Evolutionary conservation across 164 flowering plant genomes (phyloP).

Genomic region (Dillenia turbinata): DNA sequence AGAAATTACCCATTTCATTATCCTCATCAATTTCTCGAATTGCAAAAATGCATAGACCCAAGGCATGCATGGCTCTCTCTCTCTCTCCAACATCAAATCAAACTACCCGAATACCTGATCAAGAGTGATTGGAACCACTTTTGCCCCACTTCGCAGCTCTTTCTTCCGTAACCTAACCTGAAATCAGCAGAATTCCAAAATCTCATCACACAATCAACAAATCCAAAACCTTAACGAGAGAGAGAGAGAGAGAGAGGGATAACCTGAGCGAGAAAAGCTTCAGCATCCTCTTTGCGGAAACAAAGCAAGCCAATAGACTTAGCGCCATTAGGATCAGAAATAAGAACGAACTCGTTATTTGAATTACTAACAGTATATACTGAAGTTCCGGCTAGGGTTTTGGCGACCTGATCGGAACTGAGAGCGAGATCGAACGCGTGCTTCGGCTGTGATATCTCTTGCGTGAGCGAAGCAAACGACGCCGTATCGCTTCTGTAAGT

Average conservation of each 20-base stretch:
- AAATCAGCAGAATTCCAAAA: conserved; percentile 1
- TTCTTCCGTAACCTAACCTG: conserved; percentile 67
- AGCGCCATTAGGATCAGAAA: conserved; percentile 68
- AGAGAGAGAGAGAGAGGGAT: background rate
- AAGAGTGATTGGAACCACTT: conserved; percentile 86
- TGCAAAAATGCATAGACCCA: too few relatives aligned
- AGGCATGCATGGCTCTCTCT: too few relatives aligned
- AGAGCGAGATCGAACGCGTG: conserved; percentile 39
- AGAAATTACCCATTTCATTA: too few relatives aligned
- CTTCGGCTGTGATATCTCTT: conserved; percentile 28
- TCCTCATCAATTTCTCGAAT: too few relatives aligned
- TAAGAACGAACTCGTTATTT: conserved; percentile 84
- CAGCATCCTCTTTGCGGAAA: conserved; percentile 87
- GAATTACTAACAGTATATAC: conserved; percentile 88
- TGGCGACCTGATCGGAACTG: conserved; percentile 59
- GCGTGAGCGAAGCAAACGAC: conserved; percentile 47
- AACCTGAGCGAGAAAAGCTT: conserved; percentile 90
- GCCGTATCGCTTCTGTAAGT: background rate
- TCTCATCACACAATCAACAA: background rate
- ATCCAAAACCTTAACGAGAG: background rate
- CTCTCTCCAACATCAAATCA: too few relatives aligned
- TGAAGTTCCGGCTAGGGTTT: conserved; percentile 69
- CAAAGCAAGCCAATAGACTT: conserved; percentile 88
- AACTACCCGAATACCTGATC: conserved; percentile 55
- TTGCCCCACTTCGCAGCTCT: conserved; percentile 53